These are phyloP conservation scores for Pythium chondricola DNA, from an alignment of 352 stramenopile genomes.

Conservation along the genomic window DNA sequence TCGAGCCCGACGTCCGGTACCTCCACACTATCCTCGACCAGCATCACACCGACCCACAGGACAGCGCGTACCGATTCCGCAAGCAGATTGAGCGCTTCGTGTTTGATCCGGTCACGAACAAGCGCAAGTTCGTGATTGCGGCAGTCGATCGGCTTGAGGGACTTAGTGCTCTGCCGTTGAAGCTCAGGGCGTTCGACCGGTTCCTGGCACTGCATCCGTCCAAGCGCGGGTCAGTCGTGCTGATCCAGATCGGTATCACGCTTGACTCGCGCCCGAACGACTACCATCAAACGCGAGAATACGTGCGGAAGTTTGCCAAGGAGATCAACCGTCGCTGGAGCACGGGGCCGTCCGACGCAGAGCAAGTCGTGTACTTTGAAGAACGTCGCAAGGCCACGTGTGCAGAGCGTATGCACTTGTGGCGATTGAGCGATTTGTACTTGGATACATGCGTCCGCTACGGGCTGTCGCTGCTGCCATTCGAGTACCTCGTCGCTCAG, in stretches of 20 bases:
- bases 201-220: slow-evolving; percentile 89
- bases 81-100: slow-evolving; percentile 35
- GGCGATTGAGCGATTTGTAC: slow-evolving; percentile 62
- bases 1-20: slow-evolving; percentile 88
- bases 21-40: slow-evolving; percentile 59
- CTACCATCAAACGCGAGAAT: slow-evolving; percentile 89
- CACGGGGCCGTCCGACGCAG: slow-evolving; percentile 2
- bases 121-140: slow-evolving; percentile 67
- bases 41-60: slow-evolving; percentile 32
- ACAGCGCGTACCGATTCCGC: slow-evolving; percentile 23
- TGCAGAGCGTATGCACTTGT: slow-evolving; percentile 61
- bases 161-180: slow-evolving; percentile 94
- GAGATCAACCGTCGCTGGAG: slow-evolving; percentile 89
- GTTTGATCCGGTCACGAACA: slow-evolving; percentile 18
- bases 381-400: slow-evolving; percentile 62
- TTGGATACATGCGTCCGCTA: slow-evolving; percentile 62
- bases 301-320: slow-evolving; percentile 85
- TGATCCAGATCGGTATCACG: slow-evolving; percentile 71
- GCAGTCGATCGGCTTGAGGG: slow-evolving; percentile 94
- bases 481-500: slow-evolving; percentile 73
- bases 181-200: slow-evolving; percentile 94
- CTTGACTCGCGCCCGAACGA: slow-evolving; percentile 86
- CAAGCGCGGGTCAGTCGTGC: slow-evolving; percentile 57
- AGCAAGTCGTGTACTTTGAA: slow-evolving; percentile 67
- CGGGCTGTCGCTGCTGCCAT: slow-evolving; percentile 64